phyloP scores from a whole-genome alignment of 352 stramenopile genomes.

The Globisporangium nodosum region DNA sequence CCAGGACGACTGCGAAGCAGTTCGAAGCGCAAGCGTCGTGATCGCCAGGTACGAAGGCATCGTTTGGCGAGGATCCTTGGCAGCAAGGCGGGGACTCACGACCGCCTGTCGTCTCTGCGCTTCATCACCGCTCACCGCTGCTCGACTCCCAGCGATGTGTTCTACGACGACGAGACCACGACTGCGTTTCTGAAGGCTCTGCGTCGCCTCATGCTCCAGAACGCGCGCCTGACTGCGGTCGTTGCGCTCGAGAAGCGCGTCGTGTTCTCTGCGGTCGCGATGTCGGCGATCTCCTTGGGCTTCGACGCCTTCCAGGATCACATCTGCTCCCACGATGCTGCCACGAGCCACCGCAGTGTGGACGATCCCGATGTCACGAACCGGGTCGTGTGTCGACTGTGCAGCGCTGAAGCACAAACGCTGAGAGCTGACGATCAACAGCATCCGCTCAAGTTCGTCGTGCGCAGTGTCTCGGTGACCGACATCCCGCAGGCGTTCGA shows the following conservation, averaged over 20 bases:
- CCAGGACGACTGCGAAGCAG: slow-evolving; percentile 11
- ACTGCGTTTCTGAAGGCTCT: slow-evolving; percentile 36
- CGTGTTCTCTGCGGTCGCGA: slow-evolving; percentile 48
- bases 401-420: neutral
- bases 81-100: neutral
- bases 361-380: slow-evolving; percentile 5
- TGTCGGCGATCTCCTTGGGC: slow-evolving; percentile 44
- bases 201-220: slow-evolving; percentile 26
- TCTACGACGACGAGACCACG: slow-evolving; percentile 53
- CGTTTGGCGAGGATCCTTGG: neutral
- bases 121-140: neutral
- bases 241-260: slow-evolving; percentile 40
- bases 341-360: neutral
- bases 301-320: slow-evolving; percentile 47
- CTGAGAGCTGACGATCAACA: neutral
- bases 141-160: slow-evolving; percentile 39
- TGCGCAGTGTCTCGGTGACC: slow-evolving; percentile 13
- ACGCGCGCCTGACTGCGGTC: slow-evolving; percentile 17
- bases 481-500: slow-evolving; percentile 29
- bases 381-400: slow-evolving; percentile 24
- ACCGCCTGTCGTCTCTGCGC: no score
- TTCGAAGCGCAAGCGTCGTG: slow-evolving; percentile 15
- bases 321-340: slow-evolving; percentile 29
- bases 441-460: slow-evolving; percentile 21
- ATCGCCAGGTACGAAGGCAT: slow-evolving; percentile 30